phyloP scores from a whole-genome alignment of 1,284 basidiomycete species.

The Sanghuangporus sanghuang region DNA sequence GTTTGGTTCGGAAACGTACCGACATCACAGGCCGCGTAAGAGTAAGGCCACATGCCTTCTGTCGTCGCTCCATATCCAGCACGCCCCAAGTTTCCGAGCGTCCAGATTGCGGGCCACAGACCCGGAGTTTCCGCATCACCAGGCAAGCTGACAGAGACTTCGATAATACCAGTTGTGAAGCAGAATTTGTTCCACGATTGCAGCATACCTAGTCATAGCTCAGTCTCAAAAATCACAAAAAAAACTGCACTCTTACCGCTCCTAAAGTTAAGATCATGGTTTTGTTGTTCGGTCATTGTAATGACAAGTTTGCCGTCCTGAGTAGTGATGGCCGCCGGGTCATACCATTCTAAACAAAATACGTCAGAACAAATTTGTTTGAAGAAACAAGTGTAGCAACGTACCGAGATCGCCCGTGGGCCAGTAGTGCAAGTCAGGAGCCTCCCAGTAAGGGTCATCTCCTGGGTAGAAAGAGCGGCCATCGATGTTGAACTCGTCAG shows the following conservation, averaged over 20 bases:
- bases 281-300: slow-evolving; percentile 40
- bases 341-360: slow-evolving; percentile 42
- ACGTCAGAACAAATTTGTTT: not conserved
- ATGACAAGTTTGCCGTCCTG: slow-evolving; percentile 48
- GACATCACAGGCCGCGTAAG: slow-evolving; percentile 37
- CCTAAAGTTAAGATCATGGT: slow-evolving; percentile 49
- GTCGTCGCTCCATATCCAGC: slow-evolving; percentile 43
- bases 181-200: slow-evolving; percentile 65
- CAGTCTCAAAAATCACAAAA: not conserved
- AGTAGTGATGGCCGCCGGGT: slow-evolving; percentile 53
- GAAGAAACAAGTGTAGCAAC: not conserved
- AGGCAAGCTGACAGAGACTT: slow-evolving; percentile 46
- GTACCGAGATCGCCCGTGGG: slow-evolving; percentile 38
- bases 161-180: slow-evolving; percentile 72
- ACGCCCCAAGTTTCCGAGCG: slow-evolving; percentile 41
- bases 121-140: slow-evolving; percentile 36
- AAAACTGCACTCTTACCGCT: slow-evolving; percentile 15
- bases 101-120: slow-evolving; percentile 38
- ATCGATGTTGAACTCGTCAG: slow-evolving; percentile 52
- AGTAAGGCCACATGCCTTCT: slow-evolving; percentile 40
- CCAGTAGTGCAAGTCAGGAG: slow-evolving; percentile 60
- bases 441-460: slow-evolving; percentile 44
- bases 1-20: slow-evolving; percentile 43
- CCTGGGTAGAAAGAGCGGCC: slow-evolving; percentile 46
- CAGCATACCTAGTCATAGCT: slow-evolving; percentile 24